These are phyloP conservation scores for Kalmusia sp. DNA, from an alignment of 2,329 filamentous ascomycete genomes.

Conservation along the genomic window DNA sequence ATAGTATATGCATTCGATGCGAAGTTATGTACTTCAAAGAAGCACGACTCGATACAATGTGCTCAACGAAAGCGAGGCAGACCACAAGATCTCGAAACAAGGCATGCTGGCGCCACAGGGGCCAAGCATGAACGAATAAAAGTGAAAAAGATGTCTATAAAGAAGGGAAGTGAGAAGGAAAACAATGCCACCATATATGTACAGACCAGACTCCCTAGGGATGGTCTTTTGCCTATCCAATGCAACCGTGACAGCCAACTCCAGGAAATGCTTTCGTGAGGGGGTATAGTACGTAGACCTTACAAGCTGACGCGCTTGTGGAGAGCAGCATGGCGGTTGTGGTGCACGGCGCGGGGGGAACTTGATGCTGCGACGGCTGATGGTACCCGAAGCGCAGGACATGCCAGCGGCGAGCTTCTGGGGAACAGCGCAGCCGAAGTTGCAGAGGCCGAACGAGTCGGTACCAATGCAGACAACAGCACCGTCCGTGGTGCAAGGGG, in stretches of 20 bases:
- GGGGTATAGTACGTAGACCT: neutral
- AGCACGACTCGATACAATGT: neutral
- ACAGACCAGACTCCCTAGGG: neutral
- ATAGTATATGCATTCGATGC: slow-evolving; percentile 5
- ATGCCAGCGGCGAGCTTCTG: slow-evolving; percentile 52
- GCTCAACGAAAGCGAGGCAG: slow-evolving; percentile 3
- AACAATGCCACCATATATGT: neutral
- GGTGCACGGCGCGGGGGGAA: slow-evolving; percentile 1
- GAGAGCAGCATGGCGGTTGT: slow-evolving; percentile 5
- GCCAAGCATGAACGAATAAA: slow-evolving; percentile 18
- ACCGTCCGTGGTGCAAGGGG: slow-evolving; percentile 50
- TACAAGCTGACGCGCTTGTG: slow-evolving; percentile 7
- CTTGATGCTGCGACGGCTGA: slow-evolving; percentile 21
- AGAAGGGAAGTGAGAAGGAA: slow-evolving; percentile 1
- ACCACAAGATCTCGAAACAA: slow-evolving; percentile 14
- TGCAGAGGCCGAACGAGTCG: slow-evolving; percentile 53
- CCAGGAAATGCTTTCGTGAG: slow-evolving; percentile 11
- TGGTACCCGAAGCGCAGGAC: slow-evolving; percentile 46
- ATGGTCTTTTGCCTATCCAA: neutral
- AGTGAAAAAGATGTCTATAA: slow-evolving; percentile 8
- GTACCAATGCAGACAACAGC: slow-evolving; percentile 53
- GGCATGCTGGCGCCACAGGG: slow-evolving; percentile 12
- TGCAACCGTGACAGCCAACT: slow-evolving; percentile 7
- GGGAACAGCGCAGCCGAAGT: slow-evolving; percentile 50
- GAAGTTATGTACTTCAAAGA: slow-evolving; percentile 5